A percentile compares a stretch with the other conserved stretches of the same genome.
Conservation (phyloP, 2,329 filamentous ascomycete species). For the Phaeomoniella chlamydospora region DNA sequence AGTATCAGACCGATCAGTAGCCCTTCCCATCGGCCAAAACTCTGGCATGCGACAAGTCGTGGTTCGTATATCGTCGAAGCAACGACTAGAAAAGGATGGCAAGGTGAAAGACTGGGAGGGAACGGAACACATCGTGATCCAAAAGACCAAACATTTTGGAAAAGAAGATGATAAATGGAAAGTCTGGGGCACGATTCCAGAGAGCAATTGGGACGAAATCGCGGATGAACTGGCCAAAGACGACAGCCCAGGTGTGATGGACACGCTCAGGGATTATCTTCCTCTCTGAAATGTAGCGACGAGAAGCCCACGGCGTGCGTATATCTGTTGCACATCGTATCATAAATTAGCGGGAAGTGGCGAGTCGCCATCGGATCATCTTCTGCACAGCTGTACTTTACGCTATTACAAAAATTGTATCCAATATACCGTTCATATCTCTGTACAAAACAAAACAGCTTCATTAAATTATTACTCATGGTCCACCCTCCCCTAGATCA, state of each 20-base stretch:
- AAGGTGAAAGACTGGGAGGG: slow-evolving; percentile 24
- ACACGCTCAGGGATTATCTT: neutral
- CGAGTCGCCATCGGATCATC: too few relatives aligned
- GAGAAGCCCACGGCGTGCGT: too few relatives aligned
- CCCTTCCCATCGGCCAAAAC: neutral
- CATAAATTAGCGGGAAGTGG: too few relatives aligned
- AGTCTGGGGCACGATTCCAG: slow-evolving; percentile 24
- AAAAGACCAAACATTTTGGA: slow-evolving; percentile 25
- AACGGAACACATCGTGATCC: slow-evolving; percentile 34
- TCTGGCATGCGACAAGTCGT: neutral
- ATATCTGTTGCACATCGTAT: too few relatives aligned
- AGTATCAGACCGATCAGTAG: neutral
- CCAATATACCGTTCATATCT: too few relatives aligned
- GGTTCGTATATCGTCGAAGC: neutral
- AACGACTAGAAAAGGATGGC: slow-evolving; percentile 4
- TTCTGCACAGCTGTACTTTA: too few relatives aligned
- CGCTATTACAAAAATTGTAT: too few relatives aligned
- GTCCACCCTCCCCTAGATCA: too few relatives aligned
- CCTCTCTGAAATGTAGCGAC: neutral
- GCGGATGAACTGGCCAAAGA: neutral
- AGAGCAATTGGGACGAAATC: neutral
- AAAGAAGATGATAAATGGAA: slow-evolving; percentile 26
- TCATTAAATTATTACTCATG: too few relatives aligned
- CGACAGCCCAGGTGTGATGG: neutral
- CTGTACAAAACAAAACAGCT: too few relatives aligned